Base-by-base conservation (phyloP, 2,329 filamentous ascomycete genomes). In the Arthrocladium fulminans region DNA sequence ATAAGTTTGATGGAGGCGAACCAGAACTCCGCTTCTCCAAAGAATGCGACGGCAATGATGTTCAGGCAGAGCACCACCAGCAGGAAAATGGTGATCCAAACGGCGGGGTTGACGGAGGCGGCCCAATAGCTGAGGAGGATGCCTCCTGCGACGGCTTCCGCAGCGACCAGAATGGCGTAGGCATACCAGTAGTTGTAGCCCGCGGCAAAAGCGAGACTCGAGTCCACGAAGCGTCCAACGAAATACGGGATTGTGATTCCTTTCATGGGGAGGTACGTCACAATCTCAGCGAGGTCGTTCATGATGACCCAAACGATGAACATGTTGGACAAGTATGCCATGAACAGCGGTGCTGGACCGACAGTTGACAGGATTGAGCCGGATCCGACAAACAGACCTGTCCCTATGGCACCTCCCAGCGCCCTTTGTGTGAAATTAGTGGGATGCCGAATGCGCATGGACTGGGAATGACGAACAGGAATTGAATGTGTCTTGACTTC, bases 101-200 rank as follows among this genome's bases (percentile, higher is more conserved):
- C 54, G 3, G 52, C 67, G 1, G 71, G 67, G 54, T 69, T 73
- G 24, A 77, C 60, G 48, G 76, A 70, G 0, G 75, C 64, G 2
- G 73, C 73, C 79, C 79, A 83, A 57, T 74, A 81, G 55, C 77
- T 67, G 51, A 83, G 77, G 20, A 83, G 65, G 2, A 81, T 74
- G 29, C 75, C 74, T 19, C 77, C 75, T 13, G 79, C 80, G 0
- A 75, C 84, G 32, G 88, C 70, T 61, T 89, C 84, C 7, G 88
- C 74, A 0, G 83, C 83, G 56, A 79, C 85, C 0, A 84, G 86
- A 50, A 83, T 79, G 15, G 80, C 74, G 83, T 82, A 65, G 61
- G 64, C 66, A 45, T 63, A 63, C 60, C 61, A 50, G 45, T 50
- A 9, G 35, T 47, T n/a, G 29, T 68, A 73, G 3, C 71, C 71